Evolutionary conservation across 371 early-diverging fungal genomes (phyloP).

Genomic region (Dinochytrium kinnereticum): DNA sequence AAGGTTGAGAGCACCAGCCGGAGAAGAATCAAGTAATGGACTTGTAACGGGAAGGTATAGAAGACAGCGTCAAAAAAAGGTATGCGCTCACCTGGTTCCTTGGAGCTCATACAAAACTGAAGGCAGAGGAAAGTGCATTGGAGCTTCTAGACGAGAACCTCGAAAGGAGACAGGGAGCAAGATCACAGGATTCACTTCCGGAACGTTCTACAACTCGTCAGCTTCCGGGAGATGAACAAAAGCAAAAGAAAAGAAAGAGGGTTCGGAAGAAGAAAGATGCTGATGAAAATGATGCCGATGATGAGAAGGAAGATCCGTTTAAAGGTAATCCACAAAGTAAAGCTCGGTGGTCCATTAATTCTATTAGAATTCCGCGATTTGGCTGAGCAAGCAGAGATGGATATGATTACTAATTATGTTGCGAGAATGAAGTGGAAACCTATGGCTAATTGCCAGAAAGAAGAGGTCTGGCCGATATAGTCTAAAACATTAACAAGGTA

Average conservation of each 20-base stretch:
- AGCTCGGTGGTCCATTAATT: no score
- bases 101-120: not conserved
- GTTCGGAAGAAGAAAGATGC: not conserved
- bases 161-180: not conserved
- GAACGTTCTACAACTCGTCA: not conserved
- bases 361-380: constrained; percentile 36
- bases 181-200: not conserved
- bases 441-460: not conserved
- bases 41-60: not conserved
- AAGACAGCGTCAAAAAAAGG: constrained; percentile 1
- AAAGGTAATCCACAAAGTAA: no score
- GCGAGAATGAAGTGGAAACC: constrained; percentile 27
- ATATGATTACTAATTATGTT: constrained; percentile 33
- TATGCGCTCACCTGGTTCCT: not conserved
- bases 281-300: constrained; percentile 14
- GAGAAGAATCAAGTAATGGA: no score
- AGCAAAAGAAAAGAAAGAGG: not conserved
- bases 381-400: constrained; percentile 34
- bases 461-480: not conserved
- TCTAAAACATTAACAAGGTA: not conserved
- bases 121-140: constrained; percentile 2
- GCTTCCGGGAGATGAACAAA: not conserved
- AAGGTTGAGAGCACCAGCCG: not conserved
- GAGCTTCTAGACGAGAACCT: constrained; percentile 4
- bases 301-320: constrained; percentile 15